Percentiles rank a stretch among this genome's conserved stretches.
Conservation (phyloP, 2,329 filamentous ascomycete genomes). For the Aspergillus phoenicis region DNA sequence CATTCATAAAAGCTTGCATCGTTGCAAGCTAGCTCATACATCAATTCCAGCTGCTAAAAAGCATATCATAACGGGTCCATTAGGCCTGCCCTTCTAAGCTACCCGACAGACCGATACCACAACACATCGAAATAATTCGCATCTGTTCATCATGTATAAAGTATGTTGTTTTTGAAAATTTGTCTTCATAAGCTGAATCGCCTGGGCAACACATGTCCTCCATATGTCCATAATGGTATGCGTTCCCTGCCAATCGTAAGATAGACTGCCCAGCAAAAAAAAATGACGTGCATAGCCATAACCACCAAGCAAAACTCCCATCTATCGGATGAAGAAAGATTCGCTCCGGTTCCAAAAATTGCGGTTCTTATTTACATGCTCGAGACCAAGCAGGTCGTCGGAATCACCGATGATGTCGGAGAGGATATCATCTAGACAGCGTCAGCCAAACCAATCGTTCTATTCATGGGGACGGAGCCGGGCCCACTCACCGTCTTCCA, state of each 20-base stretch:
- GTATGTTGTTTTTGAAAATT: neutral
- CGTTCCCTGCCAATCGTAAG: constrained; percentile 11
- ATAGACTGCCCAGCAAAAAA: neutral
- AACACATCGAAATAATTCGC: neutral
- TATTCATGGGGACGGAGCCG: neutral
- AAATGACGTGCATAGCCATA: constrained; percentile 1
- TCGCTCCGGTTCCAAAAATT: constrained; percentile 63
- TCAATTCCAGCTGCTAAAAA: neutral
- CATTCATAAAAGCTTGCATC: constrained; percentile 4
- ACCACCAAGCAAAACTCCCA: constrained; percentile 5
- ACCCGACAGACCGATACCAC: neutral
- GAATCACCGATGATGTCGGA: constrained; percentile 71
- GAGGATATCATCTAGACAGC: constrained; percentile 47
- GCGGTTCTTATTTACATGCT: constrained; percentile 64
- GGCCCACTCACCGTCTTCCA: constrained; percentile 75
- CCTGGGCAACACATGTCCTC: constrained; percentile 6
- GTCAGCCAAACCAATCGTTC: constrained; percentile 14
- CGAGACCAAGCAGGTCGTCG: constrained; percentile 71
- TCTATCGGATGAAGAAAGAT: constrained; percentile 65
- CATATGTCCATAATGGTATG: constrained; percentile 10
- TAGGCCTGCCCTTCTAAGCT: constrained; percentile 9
- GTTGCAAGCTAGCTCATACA: constrained; percentile 3
- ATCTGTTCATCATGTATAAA: neutral
- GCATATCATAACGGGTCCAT: neutral
- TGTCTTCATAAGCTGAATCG: constrained; percentile 7